These are phyloP conservation scores for Eremothecium cymbalariae DNA, from an alignment of 1,139 yeast species.

Conservation along the genomic window DNA sequence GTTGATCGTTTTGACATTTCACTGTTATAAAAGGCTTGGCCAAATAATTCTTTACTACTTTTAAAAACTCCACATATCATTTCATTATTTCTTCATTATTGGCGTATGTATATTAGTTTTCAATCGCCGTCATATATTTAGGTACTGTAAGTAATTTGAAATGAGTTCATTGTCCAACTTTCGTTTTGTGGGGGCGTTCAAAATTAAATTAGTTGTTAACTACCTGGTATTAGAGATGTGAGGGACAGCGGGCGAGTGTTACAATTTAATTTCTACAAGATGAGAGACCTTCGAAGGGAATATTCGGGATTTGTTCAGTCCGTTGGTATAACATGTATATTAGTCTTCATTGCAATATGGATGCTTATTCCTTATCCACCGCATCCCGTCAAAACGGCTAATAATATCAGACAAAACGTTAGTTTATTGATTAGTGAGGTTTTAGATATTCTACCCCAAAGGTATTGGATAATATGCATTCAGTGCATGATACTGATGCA, in stretches of 20 bases:
- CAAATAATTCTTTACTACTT: too few species aligned
- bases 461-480: conserved; percentile 22
- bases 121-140: conserved; percentile 3
- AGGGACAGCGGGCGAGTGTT: too few species aligned
- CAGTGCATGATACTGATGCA: conserved; percentile 39
- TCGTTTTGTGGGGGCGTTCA: too few species aligned
- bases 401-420: conserved; percentile 2
- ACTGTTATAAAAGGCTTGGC: too few species aligned
- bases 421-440: conserved; percentile 13
- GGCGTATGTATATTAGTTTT: conserved; percentile 4
- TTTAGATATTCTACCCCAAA: conserved; percentile 21
- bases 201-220: too few species aligned
- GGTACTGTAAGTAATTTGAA: conserved; percentile 5
- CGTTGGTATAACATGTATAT: conserved; percentile 17
- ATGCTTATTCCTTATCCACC: conserved; percentile 18
- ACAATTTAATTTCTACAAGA: too few species aligned
- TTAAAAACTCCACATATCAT: too few species aligned
- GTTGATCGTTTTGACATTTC: too few species aligned
- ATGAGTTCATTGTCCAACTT: too few species aligned
- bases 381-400: conserved; percentile 5
- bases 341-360: conserved; percentile 19
- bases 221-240: too few species aligned
- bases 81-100: conserved; percentile 1
- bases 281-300: conserved; percentile 16
- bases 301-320: conserved; percentile 26